Evolutionary conservation across 1,284 basidiomycete genomes (phyloP).

Genomic region (Pseudozyma sp.): DNA sequence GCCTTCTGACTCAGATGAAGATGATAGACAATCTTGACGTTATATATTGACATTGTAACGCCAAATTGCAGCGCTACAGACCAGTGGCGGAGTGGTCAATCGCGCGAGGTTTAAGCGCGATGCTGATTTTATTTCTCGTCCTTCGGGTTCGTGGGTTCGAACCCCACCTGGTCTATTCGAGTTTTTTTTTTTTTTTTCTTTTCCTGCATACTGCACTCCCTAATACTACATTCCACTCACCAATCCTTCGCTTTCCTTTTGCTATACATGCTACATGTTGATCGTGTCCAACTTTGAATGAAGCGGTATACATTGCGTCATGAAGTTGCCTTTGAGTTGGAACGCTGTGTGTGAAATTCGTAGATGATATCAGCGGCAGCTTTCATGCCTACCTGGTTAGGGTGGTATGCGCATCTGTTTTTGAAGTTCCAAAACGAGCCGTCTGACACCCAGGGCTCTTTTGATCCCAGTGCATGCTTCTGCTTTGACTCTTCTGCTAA

Average conservation of each 20-base stretch:
- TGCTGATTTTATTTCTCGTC: slow-evolving; percentile 14
- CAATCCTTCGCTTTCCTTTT: too few species aligned
- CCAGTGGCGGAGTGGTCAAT: slow-evolving; percentile 33
- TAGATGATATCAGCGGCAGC: slow-evolving; percentile 21
- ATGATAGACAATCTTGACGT: too few species aligned
- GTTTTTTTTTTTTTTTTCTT: slow-evolving; percentile 6
- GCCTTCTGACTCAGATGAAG: too few species aligned
- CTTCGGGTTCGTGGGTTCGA: slow-evolving; percentile 34
- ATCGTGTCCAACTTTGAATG: too few species aligned
- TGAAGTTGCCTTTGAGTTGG: too few species aligned
- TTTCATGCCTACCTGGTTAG: slow-evolving; percentile 25
- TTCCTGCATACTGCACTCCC: too few species aligned
- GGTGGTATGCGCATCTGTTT: slow-evolving; percentile 22
- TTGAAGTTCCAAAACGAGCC: slow-evolving; percentile 21
- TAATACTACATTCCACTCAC: too few species aligned
- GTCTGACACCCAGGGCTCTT: slow-evolving; percentile 26
- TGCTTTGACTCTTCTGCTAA: slow-evolving; percentile 15
- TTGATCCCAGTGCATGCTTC: slow-evolving; percentile 16
- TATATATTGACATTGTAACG: too few species aligned
- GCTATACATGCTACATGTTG: not conserved
- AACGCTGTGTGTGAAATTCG: slow-evolving; percentile 8
- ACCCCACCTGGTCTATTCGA: slow-evolving; percentile 26
- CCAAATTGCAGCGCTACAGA: slow-evolving; percentile 3
- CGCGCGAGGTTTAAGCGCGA: slow-evolving; percentile 26
- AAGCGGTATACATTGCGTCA: too few species aligned